Percentiles rank a stretch among this genome's conserved stretches.
Conservation (phyloP, 257 asterid species). For the Cynanchum wilfordii region DNA sequence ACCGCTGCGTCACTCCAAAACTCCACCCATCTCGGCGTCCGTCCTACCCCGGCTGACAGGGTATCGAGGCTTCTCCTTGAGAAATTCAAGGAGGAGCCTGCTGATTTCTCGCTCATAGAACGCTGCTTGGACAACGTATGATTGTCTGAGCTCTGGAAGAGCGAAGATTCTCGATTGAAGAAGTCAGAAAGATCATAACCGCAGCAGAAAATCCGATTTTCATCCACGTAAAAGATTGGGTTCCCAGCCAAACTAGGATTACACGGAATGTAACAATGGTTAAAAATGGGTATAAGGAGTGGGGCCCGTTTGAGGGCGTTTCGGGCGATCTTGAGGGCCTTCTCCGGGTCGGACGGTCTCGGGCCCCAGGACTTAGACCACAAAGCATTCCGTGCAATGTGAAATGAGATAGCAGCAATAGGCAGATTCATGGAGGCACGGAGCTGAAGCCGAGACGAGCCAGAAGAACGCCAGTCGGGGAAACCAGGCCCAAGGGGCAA, state of each 20-base stretch:
- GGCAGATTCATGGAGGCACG: slow-evolving; percentile 82
- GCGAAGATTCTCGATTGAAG: slow-evolving; percentile 68
- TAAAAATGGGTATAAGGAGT: slow-evolving; percentile 72
- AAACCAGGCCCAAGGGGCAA: slow-evolving; percentile 80
- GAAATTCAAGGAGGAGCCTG: slow-evolving; percentile 34
- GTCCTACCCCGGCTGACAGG: slow-evolving; percentile 33
- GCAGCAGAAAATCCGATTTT: slow-evolving; percentile 70
- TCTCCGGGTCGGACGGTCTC: slow-evolving; percentile 62
- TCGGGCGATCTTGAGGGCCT: slow-evolving; percentile 68
- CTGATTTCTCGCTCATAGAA: slow-evolving; percentile 41
- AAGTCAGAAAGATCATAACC: slow-evolving; percentile 82
- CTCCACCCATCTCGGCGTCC: slow-evolving; percentile 93
- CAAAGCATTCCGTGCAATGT: slow-evolving; percentile 66
- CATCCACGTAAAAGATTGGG: slow-evolving; percentile 87
- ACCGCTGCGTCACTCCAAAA: slow-evolving; percentile 96
- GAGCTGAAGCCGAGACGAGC: slow-evolving; percentile 68
- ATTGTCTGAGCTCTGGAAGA: slow-evolving; percentile 35
- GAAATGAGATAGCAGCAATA: slow-evolving; percentile 75
- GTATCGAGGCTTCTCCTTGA: slow-evolving; percentile 60
- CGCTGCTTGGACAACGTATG: slow-evolving; percentile 36
- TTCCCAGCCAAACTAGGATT: slow-evolving; percentile 81
- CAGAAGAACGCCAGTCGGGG: slow-evolving; percentile 89
- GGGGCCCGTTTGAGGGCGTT: slow-evolving; percentile 81
- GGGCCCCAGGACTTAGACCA: slow-evolving; percentile 96
- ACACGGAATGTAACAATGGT: slow-evolving; percentile 87